Base-by-base conservation (phyloP, 257 asterid genomes). In the Apocynum venetum region DNA sequence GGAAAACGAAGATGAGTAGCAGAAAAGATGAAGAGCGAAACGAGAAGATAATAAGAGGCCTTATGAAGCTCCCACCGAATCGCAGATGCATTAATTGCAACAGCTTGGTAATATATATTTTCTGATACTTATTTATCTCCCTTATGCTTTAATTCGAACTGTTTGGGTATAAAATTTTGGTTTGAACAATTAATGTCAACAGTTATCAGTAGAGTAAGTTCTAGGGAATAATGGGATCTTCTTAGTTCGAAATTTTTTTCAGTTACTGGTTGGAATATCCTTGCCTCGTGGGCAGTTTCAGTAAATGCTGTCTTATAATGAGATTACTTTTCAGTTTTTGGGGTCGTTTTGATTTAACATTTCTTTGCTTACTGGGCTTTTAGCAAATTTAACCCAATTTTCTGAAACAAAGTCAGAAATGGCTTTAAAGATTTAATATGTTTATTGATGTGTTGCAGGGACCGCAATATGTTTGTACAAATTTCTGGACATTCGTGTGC, bases 1-100 rank as follows among this genome's bases (percentile, higher is more conserved):
- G 47, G 51, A 47, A 82, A 25, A 25, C 31, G 31, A 81, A 83
- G 80, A 93, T 91, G 96, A 84, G 93, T 76, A 90, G 88, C 91
- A 90, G 84, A 80, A 88, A 89, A 80, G 94, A 90, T 70, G 98
- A 91, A 77, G 98, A 91, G 86, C 89, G 96, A 69, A 93, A 90
- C 81, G 97, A 95, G 89, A 95, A 93, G 93, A 87, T 93, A 77
- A 91, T 95, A 41, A 86, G 98, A 81, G 98, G 98, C 35, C 96
- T 95, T 53, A 86, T 95, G 92, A 95, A 95, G 89, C 97, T 95
- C 82, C 98, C 98, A 73, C 98, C 98, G 64, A 95, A 95, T 89
- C 94, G 98, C 72, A 85, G 95, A 78, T 95, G 98, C 93, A 91
- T 95, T 52, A 95, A 95, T 91, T 94, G 97, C 87, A 92, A 94